Evolutionary conservation across 2,329 filamentous ascomycete species (phyloP).

Genomic region (Ascochyta rabiei): DNA sequence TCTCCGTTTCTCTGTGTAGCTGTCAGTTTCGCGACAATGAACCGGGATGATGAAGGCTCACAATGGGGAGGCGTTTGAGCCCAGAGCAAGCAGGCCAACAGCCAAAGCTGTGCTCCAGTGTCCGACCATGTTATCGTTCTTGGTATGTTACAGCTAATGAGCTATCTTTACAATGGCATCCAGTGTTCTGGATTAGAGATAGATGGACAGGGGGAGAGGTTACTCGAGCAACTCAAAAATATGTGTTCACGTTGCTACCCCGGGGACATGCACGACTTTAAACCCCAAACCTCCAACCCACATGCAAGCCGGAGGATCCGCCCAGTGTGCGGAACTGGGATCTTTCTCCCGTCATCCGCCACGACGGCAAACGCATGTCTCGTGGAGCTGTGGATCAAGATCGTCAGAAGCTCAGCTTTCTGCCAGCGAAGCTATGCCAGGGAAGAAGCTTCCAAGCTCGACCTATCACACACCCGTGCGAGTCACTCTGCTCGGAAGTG

Average conservation of each 20-base stretch:
- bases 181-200: conserved; percentile 9
- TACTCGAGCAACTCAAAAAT: conserved; percentile 17
- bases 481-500: conserved; percentile 29
- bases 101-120: conserved; percentile 32
- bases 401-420: conserved; percentile 10
- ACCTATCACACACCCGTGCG: conserved; percentile 17
- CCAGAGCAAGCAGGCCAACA: conserved; percentile 39
- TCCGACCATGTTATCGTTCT: conserved; percentile 31
- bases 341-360: conserved; percentile 9
- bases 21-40: background rate
- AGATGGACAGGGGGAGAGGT: conserved; percentile 7
- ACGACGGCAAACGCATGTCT: conserved; percentile 15
- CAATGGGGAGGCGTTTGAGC: conserved; percentile 41
- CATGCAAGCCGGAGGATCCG: conserved; percentile 8
- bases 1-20: conserved; percentile 19
- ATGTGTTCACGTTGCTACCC: conserved; percentile 9
- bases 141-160: conserved; percentile 11
- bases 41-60: conserved; percentile 19
- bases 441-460: conserved; percentile 22
- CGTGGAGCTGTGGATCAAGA: conserved; percentile 2
- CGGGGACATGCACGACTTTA: conserved; percentile 19
- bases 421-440: conserved; percentile 26
- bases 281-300: conserved; percentile 4
- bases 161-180: conserved; percentile 17
- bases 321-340: conserved; percentile 5